Evolutionary conservation across 1,284 basidiomycete genomes (phyloP).

Genomic region (Hymenochaete sp.): DNA sequence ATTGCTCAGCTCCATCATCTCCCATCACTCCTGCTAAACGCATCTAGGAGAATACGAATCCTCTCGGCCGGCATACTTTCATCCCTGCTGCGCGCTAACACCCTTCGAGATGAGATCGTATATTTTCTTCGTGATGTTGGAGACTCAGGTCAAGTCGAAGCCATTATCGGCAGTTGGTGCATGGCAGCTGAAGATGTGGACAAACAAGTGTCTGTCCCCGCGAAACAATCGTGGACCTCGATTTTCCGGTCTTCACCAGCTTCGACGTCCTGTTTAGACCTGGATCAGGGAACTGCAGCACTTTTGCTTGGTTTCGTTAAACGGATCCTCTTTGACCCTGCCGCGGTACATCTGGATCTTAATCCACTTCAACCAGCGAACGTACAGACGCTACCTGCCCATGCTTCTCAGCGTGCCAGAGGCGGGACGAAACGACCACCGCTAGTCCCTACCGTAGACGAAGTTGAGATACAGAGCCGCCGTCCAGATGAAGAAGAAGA

Average conservation of each 20-base stretch:
- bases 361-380: slow-evolving; percentile 52
- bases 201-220: slow-evolving; percentile 45
- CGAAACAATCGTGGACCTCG: slow-evolving; percentile 47
- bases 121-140: slow-evolving; percentile 51
- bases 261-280: slow-evolving; percentile 26
- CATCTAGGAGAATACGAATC: slow-evolving; percentile 69
- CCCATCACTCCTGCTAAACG: slow-evolving; percentile 73
- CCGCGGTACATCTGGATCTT: slow-evolving; percentile 53
- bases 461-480: slow-evolving; percentile 25
- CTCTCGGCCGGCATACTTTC: slow-evolving; percentile 65
- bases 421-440: slow-evolving; percentile 25
- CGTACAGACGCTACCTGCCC: slow-evolving; percentile 21
- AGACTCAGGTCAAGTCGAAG: slow-evolving; percentile 50
- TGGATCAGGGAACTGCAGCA: slow-evolving; percentile 26
- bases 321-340: slow-evolving; percentile 57
- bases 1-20: slow-evolving; percentile 87
- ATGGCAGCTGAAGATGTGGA: slow-evolving; percentile 70
- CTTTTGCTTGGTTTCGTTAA: slow-evolving; percentile 42
- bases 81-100: slow-evolving; percentile 52
- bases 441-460: slow-evolving; percentile 23
- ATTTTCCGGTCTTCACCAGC: slow-evolving; percentile 24
- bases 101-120: slow-evolving; percentile 47
- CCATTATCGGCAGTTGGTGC: slow-evolving; percentile 75
- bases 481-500: slow-evolving; percentile 55
- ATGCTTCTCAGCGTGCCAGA: slow-evolving; percentile 23